Evolutionary conservation across 2,329 filamentous ascomycete genomes (phyloP).

Genomic region (Fusarium veterinarium): DNA sequence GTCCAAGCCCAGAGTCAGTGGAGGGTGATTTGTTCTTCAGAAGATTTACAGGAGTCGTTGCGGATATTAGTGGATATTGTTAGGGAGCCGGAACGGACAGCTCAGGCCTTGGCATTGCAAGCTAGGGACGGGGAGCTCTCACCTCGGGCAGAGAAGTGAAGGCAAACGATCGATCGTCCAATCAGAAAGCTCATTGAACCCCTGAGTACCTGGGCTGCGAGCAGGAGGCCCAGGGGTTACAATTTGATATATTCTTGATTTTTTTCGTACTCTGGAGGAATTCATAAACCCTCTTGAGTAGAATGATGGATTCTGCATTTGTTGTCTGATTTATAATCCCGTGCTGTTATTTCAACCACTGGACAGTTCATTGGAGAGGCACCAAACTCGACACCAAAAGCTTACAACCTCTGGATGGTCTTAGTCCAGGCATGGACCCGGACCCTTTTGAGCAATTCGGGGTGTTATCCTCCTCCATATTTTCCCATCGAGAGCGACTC

Average conservation of each 20-base stretch:
- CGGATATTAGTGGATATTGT: constrained; percentile 33
- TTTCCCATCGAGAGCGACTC: constrained; percentile 6
- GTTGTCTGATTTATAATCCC: neutral
- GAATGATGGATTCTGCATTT: no score
- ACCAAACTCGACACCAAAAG: neutral
- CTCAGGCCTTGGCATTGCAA: constrained; percentile 7
- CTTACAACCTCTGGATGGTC: constrained; percentile 10
- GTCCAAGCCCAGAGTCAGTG: neutral
- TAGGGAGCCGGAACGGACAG: constrained; percentile 9
- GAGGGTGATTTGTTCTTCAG: constrained; percentile 15
- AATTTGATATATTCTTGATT: neutral
- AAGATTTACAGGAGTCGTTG: constrained; percentile 37
- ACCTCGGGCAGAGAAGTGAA: neutral
- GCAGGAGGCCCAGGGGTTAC: neutral
- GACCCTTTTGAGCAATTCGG: constrained; percentile 28
- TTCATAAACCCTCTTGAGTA: neutral
- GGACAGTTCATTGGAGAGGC: neutral
- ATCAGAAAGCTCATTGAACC: constrained; percentile 16
- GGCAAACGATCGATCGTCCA: constrained; percentile 4
- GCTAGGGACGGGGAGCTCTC: constrained; percentile 3
- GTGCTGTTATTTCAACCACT: neutral
- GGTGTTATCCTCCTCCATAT: constrained; percentile 24
- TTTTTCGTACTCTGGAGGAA: neutral
- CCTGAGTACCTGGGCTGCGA: constrained; percentile 14
- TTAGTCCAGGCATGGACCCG: constrained; percentile 6